phyloP scores from a whole-genome alignment of 164 flowering plant species.

The Chimonanthus praecox region DNA sequence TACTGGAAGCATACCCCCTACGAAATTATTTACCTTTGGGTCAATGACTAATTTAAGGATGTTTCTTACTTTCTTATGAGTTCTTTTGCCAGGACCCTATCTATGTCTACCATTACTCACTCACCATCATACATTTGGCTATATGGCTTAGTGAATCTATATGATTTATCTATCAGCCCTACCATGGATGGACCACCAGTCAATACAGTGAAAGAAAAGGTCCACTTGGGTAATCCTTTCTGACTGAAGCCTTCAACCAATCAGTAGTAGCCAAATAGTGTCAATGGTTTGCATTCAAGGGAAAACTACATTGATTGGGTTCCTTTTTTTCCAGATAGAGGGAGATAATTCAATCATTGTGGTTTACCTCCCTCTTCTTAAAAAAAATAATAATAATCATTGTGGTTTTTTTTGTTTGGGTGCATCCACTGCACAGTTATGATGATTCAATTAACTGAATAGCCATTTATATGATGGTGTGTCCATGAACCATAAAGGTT shows the following conservation, averaged over 20 bases:
- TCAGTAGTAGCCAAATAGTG: background rate
- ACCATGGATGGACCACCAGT: background rate
- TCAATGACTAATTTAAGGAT: background rate
- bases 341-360: too few relatives aligned
- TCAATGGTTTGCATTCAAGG: background rate
- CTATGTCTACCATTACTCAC: background rate
- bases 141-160: too few relatives aligned
- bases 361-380: too few relatives aligned
- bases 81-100: background rate
- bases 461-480: background rate
- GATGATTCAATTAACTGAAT: background rate
- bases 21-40: background rate
- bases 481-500: background rate
- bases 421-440: background rate
- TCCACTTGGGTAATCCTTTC: background rate
- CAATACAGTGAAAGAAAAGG: background rate
- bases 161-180: background rate
- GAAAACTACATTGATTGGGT: background rate
- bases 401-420: background rate
- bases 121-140: background rate
- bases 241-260: background rate
- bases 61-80: too few relatives aligned
- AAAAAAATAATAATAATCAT: too few relatives aligned
- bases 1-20: background rate
- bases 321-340: background rate